A percentile compares a stretch with the other conserved stretches of the same genome.
These are phyloP conservation scores for Backusella tarrabulga DNA, from an alignment of 192 early-diverging fungal genomes.

Conservation along the genomic window DNA sequence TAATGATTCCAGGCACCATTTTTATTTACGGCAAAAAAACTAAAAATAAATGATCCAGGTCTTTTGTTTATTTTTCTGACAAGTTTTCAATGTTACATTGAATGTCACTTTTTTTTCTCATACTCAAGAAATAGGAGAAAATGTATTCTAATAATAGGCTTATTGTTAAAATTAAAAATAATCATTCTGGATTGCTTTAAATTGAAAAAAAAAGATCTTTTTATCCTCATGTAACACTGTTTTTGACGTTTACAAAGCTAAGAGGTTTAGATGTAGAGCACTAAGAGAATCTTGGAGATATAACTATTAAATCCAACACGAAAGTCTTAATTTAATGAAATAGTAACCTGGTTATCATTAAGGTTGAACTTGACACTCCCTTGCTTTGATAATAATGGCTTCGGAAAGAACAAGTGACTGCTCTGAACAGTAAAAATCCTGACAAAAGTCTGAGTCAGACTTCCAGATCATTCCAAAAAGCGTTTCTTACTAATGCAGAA, in stretches of 20 bases:
- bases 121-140: neutral
- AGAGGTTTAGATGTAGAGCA: neutral
- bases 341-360: neutral
- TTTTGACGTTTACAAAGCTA: neutral
- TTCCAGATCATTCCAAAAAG: slow-evolving; percentile 4
- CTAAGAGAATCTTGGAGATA: neutral
- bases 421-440: neutral
- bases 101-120: neutral
- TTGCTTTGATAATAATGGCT: neutral
- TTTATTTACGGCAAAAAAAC: neutral
- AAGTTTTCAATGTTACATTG: neutral
- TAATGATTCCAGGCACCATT: neutral
- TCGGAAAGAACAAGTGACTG: neutral
- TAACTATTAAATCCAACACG: neutral
- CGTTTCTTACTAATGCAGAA: slow-evolving; percentile 3
- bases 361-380: neutral
- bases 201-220: neutral
- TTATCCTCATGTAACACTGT: neutral
- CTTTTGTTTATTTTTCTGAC: neutral
- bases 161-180: neutral
- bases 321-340: neutral
- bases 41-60: neutral
- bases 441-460: neutral
- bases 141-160: neutral
- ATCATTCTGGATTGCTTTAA: neutral